Conservation (phyloP, 305 asterid genomes). For the Rubia peregrina region DNA sequence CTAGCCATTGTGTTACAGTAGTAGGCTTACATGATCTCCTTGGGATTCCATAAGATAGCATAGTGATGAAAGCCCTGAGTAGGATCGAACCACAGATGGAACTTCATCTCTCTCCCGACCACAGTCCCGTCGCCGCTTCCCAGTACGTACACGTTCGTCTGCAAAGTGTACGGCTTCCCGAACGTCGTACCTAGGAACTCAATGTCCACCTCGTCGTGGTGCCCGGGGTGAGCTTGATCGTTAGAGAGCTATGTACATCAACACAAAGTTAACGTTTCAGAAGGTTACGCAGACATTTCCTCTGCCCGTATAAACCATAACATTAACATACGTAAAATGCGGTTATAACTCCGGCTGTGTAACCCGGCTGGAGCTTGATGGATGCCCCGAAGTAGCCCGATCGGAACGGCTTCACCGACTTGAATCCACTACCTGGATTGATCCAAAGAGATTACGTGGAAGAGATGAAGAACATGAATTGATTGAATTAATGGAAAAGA, state of each 20-base stretch:
- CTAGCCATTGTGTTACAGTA: neutral
- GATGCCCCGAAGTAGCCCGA: constrained; percentile 95
- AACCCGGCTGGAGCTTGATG: constrained; percentile 84
- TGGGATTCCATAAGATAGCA: constrained; percentile 72
- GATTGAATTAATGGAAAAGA: neutral
- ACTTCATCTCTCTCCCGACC: constrained; percentile 83
- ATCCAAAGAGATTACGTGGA: neutral
- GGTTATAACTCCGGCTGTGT: constrained; percentile 91
- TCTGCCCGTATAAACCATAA: too few relatives aligned
- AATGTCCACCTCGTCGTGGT: constrained; percentile 86
- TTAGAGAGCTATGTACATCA: constrained; percentile 51
- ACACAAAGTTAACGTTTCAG: neutral
- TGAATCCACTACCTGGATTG: constrained; percentile 82
- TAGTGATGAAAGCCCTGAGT: constrained; percentile 71
- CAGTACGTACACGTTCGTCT: constrained; percentile 73
- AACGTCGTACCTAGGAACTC: constrained; percentile 91
- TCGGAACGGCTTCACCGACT: constrained; percentile 83
- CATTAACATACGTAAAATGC: constrained; percentile 61
- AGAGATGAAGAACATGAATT: neutral
- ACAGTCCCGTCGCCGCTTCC: constrained; percentile 90
- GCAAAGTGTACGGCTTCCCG: constrained; percentile 87
- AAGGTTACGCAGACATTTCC: too few relatives aligned
- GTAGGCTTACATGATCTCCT: constrained; percentile 58
- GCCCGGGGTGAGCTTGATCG: constrained; percentile 77
- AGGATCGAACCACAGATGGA: constrained; percentile 94